Evolutionary conservation across 306 rosid species (phyloP), one percentile per base, ranked within the genome.

Genomic region (Begonia masoniana): DNA sequence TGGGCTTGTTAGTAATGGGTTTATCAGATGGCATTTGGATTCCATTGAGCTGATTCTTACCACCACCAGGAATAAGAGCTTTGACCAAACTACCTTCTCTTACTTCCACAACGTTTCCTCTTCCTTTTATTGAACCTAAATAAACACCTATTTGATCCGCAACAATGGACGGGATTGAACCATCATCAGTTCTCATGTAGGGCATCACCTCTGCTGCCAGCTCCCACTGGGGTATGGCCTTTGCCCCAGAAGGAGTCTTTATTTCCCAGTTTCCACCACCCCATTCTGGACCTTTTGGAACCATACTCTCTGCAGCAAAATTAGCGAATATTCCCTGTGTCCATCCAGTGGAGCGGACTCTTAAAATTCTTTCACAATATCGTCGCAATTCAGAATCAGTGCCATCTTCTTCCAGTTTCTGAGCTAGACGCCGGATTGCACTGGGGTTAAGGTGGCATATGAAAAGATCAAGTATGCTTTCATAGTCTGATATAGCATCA

Each of bases 221-320:
- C 69, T 79, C 96, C 99, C 99, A 92, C 68, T 86, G 83, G 64
- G 96, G 99, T 64, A 92, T 81, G 63, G 80, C 88, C 82, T 86
- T 92, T 58, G 77, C 68, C 66, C 73, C 78, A 54, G 84, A 80
- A 58, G 92, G 95, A 74, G 95, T 92, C 79, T 86, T 92, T 70
- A 83, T 92, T 76, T 92, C 95, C 99, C 99, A 92, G 81, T 92
- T 79, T 68, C 96, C 95, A 65, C 99, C 99, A 55, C 96, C 96
- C 99, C 99, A 92, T 65, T 92, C 99, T 72, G 87, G 76, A 68
- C 99, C 99, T 65, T 92, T 92, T 12, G 99, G 99, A 76, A 92
- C 86, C 99, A 92, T 79, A 68, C 99, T 92, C 71, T 92, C 99
- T 13, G 99, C 99, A 60, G 99, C 88, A 43, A 92, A 92, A 77